phyloP scores from a whole-genome alignment of 1,139 yeast species.

The Pichia inconspicua region DNA sequence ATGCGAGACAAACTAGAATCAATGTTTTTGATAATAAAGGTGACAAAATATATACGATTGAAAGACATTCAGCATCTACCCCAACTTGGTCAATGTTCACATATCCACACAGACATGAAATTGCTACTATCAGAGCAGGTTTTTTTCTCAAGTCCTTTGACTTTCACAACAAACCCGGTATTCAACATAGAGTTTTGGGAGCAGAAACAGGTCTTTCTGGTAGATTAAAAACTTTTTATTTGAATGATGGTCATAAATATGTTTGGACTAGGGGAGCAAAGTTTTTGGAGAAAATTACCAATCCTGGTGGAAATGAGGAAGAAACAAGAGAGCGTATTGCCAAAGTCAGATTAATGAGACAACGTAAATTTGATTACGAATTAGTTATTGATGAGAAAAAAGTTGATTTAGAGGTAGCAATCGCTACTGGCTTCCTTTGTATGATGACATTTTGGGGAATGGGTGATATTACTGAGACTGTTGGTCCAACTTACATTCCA shows the following conservation, averaged over 20 bases:
- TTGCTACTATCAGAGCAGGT: slow-evolving; percentile 48
- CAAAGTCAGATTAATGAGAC: slow-evolving; percentile 48
- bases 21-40: slow-evolving; percentile 43
- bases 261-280: slow-evolving; percentile 48
- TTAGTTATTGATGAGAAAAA: slow-evolving; percentile 41
- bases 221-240: slow-evolving; percentile 35
- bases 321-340: slow-evolving; percentile 48
- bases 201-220: slow-evolving; percentile 34
- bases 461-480: slow-evolving; percentile 45
- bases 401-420: slow-evolving; percentile 42
- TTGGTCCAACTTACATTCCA: slow-evolving; percentile 41
- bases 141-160: slow-evolving; percentile 38
- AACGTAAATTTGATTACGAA: slow-evolving; percentile 54
- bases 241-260: slow-evolving; percentile 46
- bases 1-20: slow-evolving; percentile 36
- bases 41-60: slow-evolving; percentile 40
- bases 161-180: slow-evolving; percentile 40
- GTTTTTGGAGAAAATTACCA: slow-evolving; percentile 43
- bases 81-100: slow-evolving; percentile 47
- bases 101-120: slow-evolving; percentile 39
- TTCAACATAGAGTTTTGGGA: slow-evolving; percentile 38
- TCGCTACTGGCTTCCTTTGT: slow-evolving; percentile 51
- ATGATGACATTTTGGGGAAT: slow-evolving; percentile 61
- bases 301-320: slow-evolving; percentile 49
- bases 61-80: slow-evolving; percentile 40